Base-by-base conservation (phyloP, 345 rosid genomes). In the Garcia nutans region DNA sequence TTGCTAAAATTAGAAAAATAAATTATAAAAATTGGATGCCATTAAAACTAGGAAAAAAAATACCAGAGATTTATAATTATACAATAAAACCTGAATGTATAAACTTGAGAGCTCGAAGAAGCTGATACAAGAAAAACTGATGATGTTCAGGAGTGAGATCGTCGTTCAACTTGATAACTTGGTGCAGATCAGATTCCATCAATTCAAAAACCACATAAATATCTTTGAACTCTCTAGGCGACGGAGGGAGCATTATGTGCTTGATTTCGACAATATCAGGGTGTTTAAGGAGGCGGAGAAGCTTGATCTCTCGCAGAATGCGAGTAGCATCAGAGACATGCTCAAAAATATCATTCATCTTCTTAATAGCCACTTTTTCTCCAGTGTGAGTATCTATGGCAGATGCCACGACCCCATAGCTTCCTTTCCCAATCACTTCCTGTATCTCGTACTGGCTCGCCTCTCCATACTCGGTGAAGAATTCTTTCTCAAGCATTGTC, bases 121-220 rank as follows among this genome's bases (percentile, higher is more conserved):
- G 96, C 89, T 96, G 99, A 85, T 96, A 96, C 85, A 93, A 84
- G 90, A 96, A 96, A 86, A 93, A 96, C 62, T 92, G 94, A 87
- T 93, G 98, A 81, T 96, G 99, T 45, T 87, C 91, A 82, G 97
- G 96, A 73, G 88, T 87, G 70, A 96, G 92, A 86, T 96, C 97
- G 23, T 92, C 89, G 83, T 96, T 96, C 80, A 89, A 81, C 88
- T 89, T 90, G 47, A 93, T 88, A 37, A 96, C 99, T 76, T 88
- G 93, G 77, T 96, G 96, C 74, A 96, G 99, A 72, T 93, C 98
- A 19, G 99, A 92, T 79, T 96, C 99, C 99, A 96, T 96, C 91
- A 95, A 85, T 82, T 93, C 98, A 81, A 95, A 95, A 76, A 95
- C 97, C 0, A 96, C 97, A 87, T 89, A 93, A 9, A 96, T 86